phyloP scores from a whole-genome alignment of 768 basidiomycete species.

The Mycena haematopus region DNA sequence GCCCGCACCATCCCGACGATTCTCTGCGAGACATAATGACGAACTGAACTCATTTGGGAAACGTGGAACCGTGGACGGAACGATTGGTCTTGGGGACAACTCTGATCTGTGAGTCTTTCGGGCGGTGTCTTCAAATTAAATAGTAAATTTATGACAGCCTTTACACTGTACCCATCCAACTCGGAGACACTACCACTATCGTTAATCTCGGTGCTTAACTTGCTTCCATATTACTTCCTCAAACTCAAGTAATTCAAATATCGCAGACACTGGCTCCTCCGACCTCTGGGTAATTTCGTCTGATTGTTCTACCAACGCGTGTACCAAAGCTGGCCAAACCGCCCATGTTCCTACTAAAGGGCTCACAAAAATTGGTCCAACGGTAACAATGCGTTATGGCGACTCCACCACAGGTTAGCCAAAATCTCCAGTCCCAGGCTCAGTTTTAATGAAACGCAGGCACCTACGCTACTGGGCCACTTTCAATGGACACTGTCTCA shows the following conservation, averaged over 20 bases:
- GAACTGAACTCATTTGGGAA: conserved; percentile 17
- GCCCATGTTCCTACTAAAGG: conserved; percentile 49
- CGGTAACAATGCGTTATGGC: conserved; percentile 59
- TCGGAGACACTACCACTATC: conserved; percentile 49
- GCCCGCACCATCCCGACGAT: conserved; percentile 34
- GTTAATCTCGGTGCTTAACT: conserved; percentile 51
- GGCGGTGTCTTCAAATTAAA: neutral
- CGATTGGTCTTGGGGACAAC: conserved; percentile 42
- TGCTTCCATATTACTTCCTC: conserved; percentile 10
- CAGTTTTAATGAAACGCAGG: too few relatives aligned
- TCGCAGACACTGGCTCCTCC: conserved; percentile 72
- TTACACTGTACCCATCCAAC: conserved; percentile 53
- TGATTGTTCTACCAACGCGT: conserved; percentile 48
- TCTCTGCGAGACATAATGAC: conserved; percentile 29
- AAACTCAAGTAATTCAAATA: neutral
- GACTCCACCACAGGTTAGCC: conserved; percentile 65
- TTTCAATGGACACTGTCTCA: conserved; percentile 59
- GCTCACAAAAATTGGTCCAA: conserved; percentile 44
- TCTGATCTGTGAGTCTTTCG: conserved; percentile 25
- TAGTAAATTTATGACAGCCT: conserved; percentile 17
- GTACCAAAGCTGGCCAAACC: conserved; percentile 40
- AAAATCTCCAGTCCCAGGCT: too few relatives aligned
- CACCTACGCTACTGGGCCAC: conserved; percentile 58
- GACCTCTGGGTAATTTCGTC: conserved; percentile 73
- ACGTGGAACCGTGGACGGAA: conserved; percentile 40